Evolutionary conservation across 208 protist genomes (phyloP).

Genomic region (Naegleria lovaniensis): DNA sequence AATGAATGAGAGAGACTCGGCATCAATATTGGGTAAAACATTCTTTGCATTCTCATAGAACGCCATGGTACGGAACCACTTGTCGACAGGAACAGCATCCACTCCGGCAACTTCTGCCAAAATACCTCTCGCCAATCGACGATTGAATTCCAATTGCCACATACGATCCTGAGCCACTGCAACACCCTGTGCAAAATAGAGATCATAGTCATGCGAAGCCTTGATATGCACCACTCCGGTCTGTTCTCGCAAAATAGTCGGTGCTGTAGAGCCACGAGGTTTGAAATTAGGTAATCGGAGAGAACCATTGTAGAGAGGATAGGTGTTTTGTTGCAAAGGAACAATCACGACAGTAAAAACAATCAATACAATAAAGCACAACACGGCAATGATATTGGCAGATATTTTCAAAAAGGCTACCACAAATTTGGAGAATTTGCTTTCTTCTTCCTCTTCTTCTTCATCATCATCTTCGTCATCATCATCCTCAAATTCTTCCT

Average conservation of each 20-base stretch:
- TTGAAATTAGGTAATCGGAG: neutral
- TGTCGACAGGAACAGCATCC: neutral
- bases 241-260: neutral
- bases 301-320: neutral
- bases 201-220: neutral
- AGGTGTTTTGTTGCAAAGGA: slow-evolving; percentile 3
- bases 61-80: neutral
- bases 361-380: neutral
- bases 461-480: slow-evolving; percentile 18
- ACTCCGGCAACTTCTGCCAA: neutral
- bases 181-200: slow-evolving; percentile 25
- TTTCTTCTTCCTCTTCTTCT: slow-evolving; percentile 9
- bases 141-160: slow-evolving; percentile 25
- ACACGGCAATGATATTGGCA: neutral
- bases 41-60: neutral
- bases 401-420: neutral
- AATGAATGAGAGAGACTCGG: neutral
- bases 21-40: neutral
- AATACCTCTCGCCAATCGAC: neutral
- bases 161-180: slow-evolving; percentile 24
- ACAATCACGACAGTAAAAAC: neutral
- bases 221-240: slow-evolving; percentile 25
- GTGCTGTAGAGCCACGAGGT: neutral
- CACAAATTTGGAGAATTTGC: neutral
- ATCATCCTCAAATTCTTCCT: neutral